Evolutionary conservation across 2,329 filamentous ascomycete species (phyloP).

Genomic region (Sporothrix mexicana): DNA sequence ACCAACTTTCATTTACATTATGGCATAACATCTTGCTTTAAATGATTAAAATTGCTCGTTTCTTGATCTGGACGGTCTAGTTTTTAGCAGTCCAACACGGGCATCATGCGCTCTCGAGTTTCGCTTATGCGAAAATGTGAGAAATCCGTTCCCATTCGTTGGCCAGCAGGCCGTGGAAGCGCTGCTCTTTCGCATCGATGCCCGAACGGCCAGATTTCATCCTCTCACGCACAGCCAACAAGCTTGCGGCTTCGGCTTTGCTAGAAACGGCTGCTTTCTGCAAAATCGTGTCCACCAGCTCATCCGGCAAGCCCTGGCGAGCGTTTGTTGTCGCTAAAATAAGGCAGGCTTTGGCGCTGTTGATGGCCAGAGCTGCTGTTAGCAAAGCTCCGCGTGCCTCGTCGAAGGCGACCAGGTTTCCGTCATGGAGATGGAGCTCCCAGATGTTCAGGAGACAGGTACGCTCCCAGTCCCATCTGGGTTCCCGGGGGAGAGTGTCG

Average conservation of each 20-base stretch:
- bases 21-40: background rate
- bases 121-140: no score
- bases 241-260: slow-evolving; percentile 37
- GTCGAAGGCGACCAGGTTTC: background rate
- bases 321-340: slow-evolving; percentile 42
- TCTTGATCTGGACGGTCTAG: background rate
- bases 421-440: background rate
- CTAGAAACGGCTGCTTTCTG: slow-evolving; percentile 44
- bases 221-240: slow-evolving; percentile 33
- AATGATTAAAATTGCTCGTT: background rate
- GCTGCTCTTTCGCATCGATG: slow-evolving; percentile 29
- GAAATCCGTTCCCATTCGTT: slow-evolving; percentile 41
- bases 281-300: slow-evolving; percentile 32
- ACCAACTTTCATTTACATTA: background rate
- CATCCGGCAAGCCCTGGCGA: slow-evolving; percentile 7
- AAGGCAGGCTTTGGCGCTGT: slow-evolving; percentile 41
- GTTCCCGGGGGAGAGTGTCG: slow-evolving; percentile 18
- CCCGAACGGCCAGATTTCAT: slow-evolving; percentile 21
- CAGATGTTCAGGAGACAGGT: slow-evolving; percentile 43
- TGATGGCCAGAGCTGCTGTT: slow-evolving; percentile 44
- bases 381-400: slow-evolving; percentile 36
- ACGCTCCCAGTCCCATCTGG: slow-evolving; percentile 47
- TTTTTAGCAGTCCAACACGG: no score
- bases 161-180: slow-evolving; percentile 38
- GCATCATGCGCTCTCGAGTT: no score